Base-by-base conservation (phyloP, 768 basidiomycete genomes). In the Lanmaoa pseudosensibilis region DNA sequence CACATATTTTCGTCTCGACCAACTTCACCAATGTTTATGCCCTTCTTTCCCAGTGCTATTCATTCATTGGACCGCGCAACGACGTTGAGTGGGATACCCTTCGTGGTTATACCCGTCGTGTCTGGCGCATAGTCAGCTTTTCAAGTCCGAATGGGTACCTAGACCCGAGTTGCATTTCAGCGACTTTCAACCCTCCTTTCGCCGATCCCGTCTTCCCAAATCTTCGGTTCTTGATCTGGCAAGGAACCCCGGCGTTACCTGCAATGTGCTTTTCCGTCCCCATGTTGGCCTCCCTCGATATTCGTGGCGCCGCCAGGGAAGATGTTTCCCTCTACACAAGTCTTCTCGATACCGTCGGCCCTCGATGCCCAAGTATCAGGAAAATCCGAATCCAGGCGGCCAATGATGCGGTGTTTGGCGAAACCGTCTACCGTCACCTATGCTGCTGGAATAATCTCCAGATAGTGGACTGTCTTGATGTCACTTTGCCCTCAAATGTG, bases 211-310 rank as follows among this genome's bases (percentile, higher is more conserved):
- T 60, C 40, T 55, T 60, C 5, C 45, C 52, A 12, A 55, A 52
- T 32, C 57, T 61, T 52, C 50, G 37, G 9, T 32, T 40, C 33
- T 40, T 61, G 23, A 25, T 25, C 19, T 60, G 56, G 56, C 33
- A 58, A 30, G 59, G 44, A 2, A 37, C 13, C 15, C 3, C 30
- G 5, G 43, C 46, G 16, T 32, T 59, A 9, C 56, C 59, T 15
- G 33, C 25, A 2, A n/a, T 50, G 1, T 32, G 53, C 25, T 49
- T 60, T 25, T 43, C 57, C 4, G 53, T 34, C 2, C 23, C 50
- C 4, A 11, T 4, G 18, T 25, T 61, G 21, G 49, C 39, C 9
- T 38, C 45, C 5, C 45, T 60, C 15, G 23, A 36, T 37, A 50
- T 60, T 4, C 33, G 33, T 16, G 23, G 41, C 11, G 12, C 30